Base-by-base conservation (phyloP, 768 basidiomycete species). In the Serpula lacrymans region DNA sequence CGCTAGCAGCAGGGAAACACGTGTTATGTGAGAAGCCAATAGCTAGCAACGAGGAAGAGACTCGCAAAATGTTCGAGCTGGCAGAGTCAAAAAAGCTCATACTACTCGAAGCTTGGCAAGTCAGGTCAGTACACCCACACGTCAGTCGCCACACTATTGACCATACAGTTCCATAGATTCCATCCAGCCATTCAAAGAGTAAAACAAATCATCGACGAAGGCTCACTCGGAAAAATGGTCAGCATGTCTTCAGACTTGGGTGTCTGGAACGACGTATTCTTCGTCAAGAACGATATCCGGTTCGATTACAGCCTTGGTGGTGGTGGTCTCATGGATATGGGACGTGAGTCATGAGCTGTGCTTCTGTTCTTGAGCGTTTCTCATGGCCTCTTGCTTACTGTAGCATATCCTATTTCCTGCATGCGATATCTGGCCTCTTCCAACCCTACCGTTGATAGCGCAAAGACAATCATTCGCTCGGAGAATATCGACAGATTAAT, bases 121-220 rank as follows among this genome's bases (percentile, higher is more conserved):
- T 43, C 26, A 41, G 49, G 46, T 55, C 13, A 14, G 51, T 37
- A n/a, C 16, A 10, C 8, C 3, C 17, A n/a, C n/a, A n/a, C n/a
- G n/a, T n/a, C n/a, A n/a, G n/a, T n/a, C n/a, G n/a, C n/a, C n/a
- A n/a, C n/a, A 27, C 12, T 35, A 10, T 32, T 42, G 17, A 10
- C 12, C 7, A 27, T 37, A 16, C 14, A 5, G 28, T 23, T 16
- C 9, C 36, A 16, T 26, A 76, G 75, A 12, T 79, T 78, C 55
- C 78, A 80, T 43, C 78, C 79, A 6, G 71, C 75, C 0, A 51
- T 66, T 5, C 71, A 71, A 28, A 60, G 68, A 17, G 62, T 70
- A 34, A 70, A 72, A 39, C 66, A 60, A 12, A 72, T 81, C 22
- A 23, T 79, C 1, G 65, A 74, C 18, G 69, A 65, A 47, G 68